A percentile compares a stretch with the other conserved stretches of the same genome.
These are phyloP conservation scores for Penicillium waksmanii DNA, from an alignment of 495 filamentous ascomycete species.

Conservation along the genomic window DNA sequence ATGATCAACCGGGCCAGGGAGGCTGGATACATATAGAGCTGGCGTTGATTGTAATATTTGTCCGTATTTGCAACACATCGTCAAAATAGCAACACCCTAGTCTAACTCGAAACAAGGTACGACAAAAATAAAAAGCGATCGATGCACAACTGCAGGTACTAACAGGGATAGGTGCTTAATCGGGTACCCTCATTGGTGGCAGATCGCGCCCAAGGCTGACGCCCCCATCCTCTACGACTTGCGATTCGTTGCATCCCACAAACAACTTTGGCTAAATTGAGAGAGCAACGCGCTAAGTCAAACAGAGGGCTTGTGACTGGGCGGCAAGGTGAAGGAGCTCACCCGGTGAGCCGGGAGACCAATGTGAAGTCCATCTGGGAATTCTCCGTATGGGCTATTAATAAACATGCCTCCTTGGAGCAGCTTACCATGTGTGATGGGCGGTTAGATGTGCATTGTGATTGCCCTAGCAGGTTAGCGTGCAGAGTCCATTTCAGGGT, in stretches of 20 bases:
- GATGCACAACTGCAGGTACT: slow-evolving; percentile 34
- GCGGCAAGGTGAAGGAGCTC: slow-evolving; percentile 19
- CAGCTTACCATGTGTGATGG: slow-evolving; percentile 14
- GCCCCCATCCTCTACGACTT: slow-evolving; percentile 19
- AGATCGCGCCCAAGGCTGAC: slow-evolving; percentile 23
- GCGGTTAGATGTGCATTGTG: slow-evolving; percentile 31
- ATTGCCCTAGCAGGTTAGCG: slow-evolving; percentile 34
- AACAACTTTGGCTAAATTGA: slow-evolving; percentile 28
- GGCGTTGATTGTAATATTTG: slow-evolving; percentile 16
- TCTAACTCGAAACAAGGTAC: slow-evolving; percentile 28
- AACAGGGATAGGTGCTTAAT: slow-evolving; percentile 26
- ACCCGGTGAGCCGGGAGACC: slow-evolving; percentile 3
- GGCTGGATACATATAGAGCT: slow-evolving; percentile 28
- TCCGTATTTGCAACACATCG: slow-evolving; percentile 12
- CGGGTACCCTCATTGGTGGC: slow-evolving; percentile 23
- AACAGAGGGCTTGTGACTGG: slow-evolving; percentile 25
- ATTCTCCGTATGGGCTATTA: slow-evolving; percentile 30
- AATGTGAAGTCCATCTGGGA: slow-evolving; percentile 11
- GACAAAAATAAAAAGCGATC: slow-evolving; percentile 27
- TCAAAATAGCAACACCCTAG: slow-evolving; percentile 31
- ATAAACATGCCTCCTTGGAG: slow-evolving; percentile 20
- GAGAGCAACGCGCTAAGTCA: slow-evolving; percentile 34
- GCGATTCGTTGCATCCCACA: slow-evolving; percentile 22
- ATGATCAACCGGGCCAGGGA: slow-evolving; percentile 18
- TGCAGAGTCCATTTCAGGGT: slow-evolving; percentile 28